phyloP scores from a whole-genome alignment of 2,329 filamentous ascomycete genomes.

The Aspergillus terreus region DNA sequence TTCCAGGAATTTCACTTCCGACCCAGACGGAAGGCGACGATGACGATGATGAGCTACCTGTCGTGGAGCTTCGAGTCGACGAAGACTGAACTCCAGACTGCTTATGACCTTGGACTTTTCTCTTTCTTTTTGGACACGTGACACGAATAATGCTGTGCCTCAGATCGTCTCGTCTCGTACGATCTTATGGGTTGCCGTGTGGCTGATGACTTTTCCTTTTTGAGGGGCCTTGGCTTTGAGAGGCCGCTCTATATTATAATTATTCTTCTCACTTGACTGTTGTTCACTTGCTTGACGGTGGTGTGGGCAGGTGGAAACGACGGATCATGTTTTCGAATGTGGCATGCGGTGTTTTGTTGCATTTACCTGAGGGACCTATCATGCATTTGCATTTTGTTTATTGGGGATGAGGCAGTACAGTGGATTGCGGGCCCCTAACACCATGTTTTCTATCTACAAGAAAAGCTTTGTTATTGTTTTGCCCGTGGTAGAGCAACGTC shows the following conservation, averaged over 20 bases:
- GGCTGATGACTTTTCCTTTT: background rate
- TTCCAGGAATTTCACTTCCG: conserved; percentile 30
- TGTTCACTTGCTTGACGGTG: background rate
- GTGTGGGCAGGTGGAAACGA: background rate
- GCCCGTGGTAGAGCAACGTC: background rate
- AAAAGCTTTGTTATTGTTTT: background rate
- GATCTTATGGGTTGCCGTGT: background rate
- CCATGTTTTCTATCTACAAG: background rate
- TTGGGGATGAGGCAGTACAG: background rate
- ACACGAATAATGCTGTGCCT: conserved; percentile 9
- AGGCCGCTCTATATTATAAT: background rate
- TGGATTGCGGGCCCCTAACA: background rate
- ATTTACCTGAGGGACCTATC: background rate
- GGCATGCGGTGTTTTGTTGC: background rate
- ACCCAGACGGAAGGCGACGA: conserved; percentile 31
- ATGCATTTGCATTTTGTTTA: conserved; percentile 1
- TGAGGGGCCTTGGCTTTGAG: background rate
- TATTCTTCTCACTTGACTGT: background rate
- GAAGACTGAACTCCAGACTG: conserved; percentile 28
- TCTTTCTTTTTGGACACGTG: conserved; percentile 15
- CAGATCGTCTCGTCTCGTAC: background rate
- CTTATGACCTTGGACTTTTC: conserved; percentile 12
- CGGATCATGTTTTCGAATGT: background rate
- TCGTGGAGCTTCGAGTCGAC: conserved; percentile 39
- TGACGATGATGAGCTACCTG: conserved; percentile 34